Evolutionary conservation across 805 yeast genomes (phyloP).

Genomic region (Lipomyces starkeyi): DNA sequence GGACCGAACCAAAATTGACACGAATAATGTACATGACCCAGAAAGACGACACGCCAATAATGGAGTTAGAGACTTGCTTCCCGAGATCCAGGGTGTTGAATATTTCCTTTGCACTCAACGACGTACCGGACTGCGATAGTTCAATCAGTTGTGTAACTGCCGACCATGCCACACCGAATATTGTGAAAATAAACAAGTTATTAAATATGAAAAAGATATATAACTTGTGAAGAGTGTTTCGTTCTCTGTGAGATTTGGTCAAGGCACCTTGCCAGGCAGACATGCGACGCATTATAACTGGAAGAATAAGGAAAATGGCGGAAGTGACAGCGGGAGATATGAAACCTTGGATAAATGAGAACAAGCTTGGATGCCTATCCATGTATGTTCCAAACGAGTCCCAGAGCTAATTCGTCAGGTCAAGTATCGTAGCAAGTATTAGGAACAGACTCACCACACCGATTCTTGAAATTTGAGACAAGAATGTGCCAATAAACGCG

Average conservation of each 20-base stretch:
- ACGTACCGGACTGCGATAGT: slow-evolving; percentile 25
- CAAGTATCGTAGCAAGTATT: not conserved
- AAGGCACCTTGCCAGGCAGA: slow-evolving; percentile 49
- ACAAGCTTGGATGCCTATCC: slow-evolving; percentile 39
- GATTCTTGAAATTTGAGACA: slow-evolving; percentile 47
- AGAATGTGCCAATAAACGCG: slow-evolving; percentile 50
- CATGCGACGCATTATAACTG: slow-evolving; percentile 47
- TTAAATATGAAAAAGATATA: slow-evolving; percentile 49
- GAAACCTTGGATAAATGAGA: slow-evolving; percentile 50
- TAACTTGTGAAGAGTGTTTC: slow-evolving; percentile 47
- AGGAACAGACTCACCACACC: slow-evolving; percentile 38
- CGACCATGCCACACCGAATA: slow-evolving; percentile 50
- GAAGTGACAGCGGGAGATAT: slow-evolving; percentile 48
- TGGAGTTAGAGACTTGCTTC: slow-evolving; percentile 46
- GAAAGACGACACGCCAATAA: slow-evolving; percentile 49
- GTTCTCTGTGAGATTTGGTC: slow-evolving; percentile 49
- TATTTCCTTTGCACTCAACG: slow-evolving; percentile 40
- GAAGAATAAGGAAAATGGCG: slow-evolving; percentile 46
- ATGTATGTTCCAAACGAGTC: slow-evolving; percentile 44
- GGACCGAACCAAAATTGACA: slow-evolving; percentile 43
- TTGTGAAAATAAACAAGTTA: slow-evolving; percentile 48
- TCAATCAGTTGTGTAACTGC: slow-evolving; percentile 44
- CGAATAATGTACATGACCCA: slow-evolving; percentile 51
- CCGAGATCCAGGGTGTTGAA: slow-evolving; percentile 43
- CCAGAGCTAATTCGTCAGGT: slow-evolving; percentile 42